A percentile compares a stretch with the other conserved stretches of the same genome.
Conservation (phyloP, 2,329 filamentous ascomycete species). For the Cercospora sp. region DNA sequence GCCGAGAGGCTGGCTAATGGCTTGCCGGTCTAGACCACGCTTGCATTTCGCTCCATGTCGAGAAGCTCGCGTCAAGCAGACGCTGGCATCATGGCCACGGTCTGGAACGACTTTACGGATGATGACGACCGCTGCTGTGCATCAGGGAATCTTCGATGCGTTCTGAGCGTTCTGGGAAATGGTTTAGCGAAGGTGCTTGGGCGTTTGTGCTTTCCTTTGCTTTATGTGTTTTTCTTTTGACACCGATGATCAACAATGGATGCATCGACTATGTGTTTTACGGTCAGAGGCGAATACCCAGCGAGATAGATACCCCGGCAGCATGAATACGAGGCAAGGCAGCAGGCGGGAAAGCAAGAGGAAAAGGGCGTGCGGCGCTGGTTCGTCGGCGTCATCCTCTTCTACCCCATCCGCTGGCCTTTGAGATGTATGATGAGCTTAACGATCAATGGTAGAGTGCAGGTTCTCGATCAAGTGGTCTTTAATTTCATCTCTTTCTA, state of each 20-base stretch:
- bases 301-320: neutral
- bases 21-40: slow-evolving; percentile 13
- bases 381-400: neutral
- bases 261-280: neutral
- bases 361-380: neutral
- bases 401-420: neutral
- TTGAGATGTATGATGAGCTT: neutral
- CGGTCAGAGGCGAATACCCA: neutral
- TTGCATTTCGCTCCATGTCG: neutral
- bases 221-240: neutral
- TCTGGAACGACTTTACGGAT: neutral
- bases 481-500: neutral
- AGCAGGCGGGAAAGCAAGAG: neutral
- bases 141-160: neutral
- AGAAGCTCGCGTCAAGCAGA: neutral
- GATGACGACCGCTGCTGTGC: neutral
- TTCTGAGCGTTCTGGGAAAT: neutral
- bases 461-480: neutral
- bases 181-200: neutral
- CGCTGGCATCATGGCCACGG: neutral
- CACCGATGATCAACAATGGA: neutral
- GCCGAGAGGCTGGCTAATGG: slow-evolving; percentile 24
- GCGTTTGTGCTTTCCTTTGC: slow-evolving; percentile 1
- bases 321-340: neutral
- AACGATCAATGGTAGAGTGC: neutral